A percentile compares a stretch with the other conserved stretches of the same genome.
phyloP scores from a whole-genome alignment of 73 alveolate genomes.

The Urostyla sp. region DNA sequence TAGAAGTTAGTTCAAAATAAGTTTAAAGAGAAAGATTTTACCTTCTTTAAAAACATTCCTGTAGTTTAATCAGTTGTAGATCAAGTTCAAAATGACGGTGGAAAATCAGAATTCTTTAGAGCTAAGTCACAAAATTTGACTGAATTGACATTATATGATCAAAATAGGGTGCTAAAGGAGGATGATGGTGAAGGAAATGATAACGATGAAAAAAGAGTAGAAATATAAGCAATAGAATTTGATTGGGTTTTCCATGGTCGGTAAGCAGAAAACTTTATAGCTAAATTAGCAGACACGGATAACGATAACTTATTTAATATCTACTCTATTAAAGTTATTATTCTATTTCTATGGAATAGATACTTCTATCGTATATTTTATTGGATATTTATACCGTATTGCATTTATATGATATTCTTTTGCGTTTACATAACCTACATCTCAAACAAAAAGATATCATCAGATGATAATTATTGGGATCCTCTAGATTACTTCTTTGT shows the following conservation, averaged over 20 bases:
- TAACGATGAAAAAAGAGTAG: conserved; percentile 31
- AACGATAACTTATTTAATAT: conserved; percentile 33
- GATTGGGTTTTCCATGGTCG: conserved; percentile 43
- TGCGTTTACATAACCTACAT: conserved; percentile 18
- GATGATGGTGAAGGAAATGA: conserved; percentile 10
- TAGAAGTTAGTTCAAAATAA: not conserved
- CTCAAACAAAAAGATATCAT: not conserved
- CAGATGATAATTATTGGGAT: conserved; percentile 3
- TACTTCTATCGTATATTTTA: conserved; percentile 21
- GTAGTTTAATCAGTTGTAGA: too few species aligned
- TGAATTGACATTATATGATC: too few species aligned
- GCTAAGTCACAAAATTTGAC: too few species aligned
- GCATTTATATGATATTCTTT: not conserved
- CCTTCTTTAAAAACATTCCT: too few species aligned
- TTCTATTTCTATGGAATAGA: conserved; percentile 24
- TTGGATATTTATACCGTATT: conserved; percentile 23
- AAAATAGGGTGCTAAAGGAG: not conserved
- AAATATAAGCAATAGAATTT: conserved; percentile 40
- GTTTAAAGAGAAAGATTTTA: too few species aligned
- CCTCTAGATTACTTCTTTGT: not conserved
- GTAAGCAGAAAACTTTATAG: conserved; percentile 30
- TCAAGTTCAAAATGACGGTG: too few species aligned
- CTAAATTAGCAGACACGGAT: conserved; percentile 17
- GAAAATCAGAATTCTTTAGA: too few species aligned
- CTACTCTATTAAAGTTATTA: conserved; percentile 23